Base-by-base conservation (phyloP, 2,329 filamentous ascomycete genomes). In the Conoideocrella luteorostrata region DNA sequence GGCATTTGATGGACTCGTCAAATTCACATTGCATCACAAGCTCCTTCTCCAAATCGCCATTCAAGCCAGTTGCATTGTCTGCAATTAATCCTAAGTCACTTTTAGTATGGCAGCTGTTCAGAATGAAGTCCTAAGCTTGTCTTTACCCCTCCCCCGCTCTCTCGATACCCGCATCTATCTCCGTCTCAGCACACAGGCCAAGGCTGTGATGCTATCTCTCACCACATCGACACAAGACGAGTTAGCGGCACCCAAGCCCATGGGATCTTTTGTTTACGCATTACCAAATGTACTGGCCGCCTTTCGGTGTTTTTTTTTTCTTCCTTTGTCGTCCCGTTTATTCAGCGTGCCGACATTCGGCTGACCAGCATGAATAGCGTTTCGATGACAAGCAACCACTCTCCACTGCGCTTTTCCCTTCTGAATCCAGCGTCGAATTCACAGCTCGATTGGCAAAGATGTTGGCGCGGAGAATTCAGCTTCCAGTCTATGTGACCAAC, bases 241-340 rank as follows among this genome's bases (percentile, higher is more conserved):
- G 33, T 60, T 64, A n/a, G 67, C 67, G 11, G 59, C 64, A 7
- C 60, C 71, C 7, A 68, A 76, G 32, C 69, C 76, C 39, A 75
- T 97, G 65, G 91, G 93, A 3, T 95, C 88, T 39, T 91, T 97
- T 59, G 87, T 97, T 36, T 97, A 95, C 61, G 87, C 90, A 3
- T 78, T 98, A 62, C 91, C 93, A 13, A 86, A 95, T 67, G 93
- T 95, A 21, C 21, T 20, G 20, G 12, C 53, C 78, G 73, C 68
- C 63, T 60, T 71, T 72, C 56, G 69, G 18, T 15, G 7, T 33
- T 17, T 24, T 18, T 7, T 12, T 33, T 26, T 24, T 33, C 13
- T 33, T n/a, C n/a, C n/a, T 21, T 17, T 11, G 29, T 23, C 4
- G 5, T 21, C 6, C 3, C 5, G 15, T 33, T 33, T 15, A 26